A percentile compares a stretch with the other conserved stretches of the same genome.
These are phyloP conservation scores for Linanthus parryae DNA, from an alignment of 148 eudicot genomes.

Conservation along the genomic window DNA sequence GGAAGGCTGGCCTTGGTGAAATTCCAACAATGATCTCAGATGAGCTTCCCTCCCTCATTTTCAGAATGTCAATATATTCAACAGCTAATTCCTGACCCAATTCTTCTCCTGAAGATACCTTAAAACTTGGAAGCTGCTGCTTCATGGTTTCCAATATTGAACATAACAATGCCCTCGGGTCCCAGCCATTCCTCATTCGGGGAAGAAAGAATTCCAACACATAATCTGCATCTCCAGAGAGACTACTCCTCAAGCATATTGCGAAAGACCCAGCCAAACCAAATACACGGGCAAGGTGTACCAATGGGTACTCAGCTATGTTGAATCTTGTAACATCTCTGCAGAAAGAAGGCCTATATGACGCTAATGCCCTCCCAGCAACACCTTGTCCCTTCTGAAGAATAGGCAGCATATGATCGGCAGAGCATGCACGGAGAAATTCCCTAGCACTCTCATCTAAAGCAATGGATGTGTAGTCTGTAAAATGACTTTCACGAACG, in stretches of 20 bases:
- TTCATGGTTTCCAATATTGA: constrained; percentile 10
- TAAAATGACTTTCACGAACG: background rate
- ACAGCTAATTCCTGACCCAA: constrained; percentile 5
- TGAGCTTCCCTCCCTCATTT: background rate
- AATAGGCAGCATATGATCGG: constrained; percentile 3
- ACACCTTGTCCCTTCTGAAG: constrained; percentile 16
- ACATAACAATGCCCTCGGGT: constrained; percentile 1
- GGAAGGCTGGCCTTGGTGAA: background rate
- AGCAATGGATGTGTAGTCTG: constrained; percentile 13
- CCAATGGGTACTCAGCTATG: constrained; percentile 20
- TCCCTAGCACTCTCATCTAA: constrained; percentile 5
- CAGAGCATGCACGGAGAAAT: constrained; percentile 1
- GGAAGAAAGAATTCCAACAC: constrained; percentile 21
- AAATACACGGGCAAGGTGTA: constrained; percentile 16
- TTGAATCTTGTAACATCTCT: constrained; percentile 11
- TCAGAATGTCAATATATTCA: background rate
- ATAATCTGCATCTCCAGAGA: constrained; percentile 14
- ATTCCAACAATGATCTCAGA: background rate
- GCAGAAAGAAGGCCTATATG: constrained; percentile 15
- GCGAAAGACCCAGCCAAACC: constrained; percentile 12
- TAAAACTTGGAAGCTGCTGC: constrained; percentile 9
- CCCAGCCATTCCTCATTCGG: background rate
- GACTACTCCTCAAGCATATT: constrained; percentile 14
- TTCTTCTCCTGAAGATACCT: constrained; percentile 14
- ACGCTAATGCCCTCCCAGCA: constrained; percentile 12